Evolutionary conservation across 441 rosid genomes (phyloP), one percentile per base, ranked within the genome.

Genomic region (Corymbia citriodora): DNA sequence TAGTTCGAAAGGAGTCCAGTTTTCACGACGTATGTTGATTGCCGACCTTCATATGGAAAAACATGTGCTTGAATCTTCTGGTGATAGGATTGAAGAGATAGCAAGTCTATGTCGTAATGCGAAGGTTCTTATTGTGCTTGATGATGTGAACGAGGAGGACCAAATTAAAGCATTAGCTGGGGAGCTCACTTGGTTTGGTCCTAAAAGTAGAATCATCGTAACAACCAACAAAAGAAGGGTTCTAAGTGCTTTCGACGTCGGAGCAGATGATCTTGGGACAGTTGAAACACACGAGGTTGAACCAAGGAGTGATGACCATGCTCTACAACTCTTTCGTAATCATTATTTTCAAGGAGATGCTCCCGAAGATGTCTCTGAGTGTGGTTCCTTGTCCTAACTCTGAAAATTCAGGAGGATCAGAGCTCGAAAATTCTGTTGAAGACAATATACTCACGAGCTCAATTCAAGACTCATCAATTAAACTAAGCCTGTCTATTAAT

Each of bases 261-360:
- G 0, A 29, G 68, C 14, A 5, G 18, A 0, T 11, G 3, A 25
- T 59, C 14, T 3, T 25, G 1, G 1, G n/a, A 25, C 15, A 11
- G 65, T 63, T 13, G 9, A 63, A 7, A 9, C 6, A 13, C 0
- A 63, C 33, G 0, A 29, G 0, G 8, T 63, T 29, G 33, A 63
- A 13, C 70, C 70, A 29, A 29, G 29, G 70, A 29, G 70, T 1
- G 2, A 3, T 29, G 17, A 7, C 4, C 9, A 29, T 13, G 70
- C 70, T 14, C 31, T 3, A 5, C 31, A 27, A 61, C 68, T 61
- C 70, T 61, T 61, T 61, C 68, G 17, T 0, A n/a, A 61, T n/a
- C 68, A 27, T 27, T 31, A 8, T 61, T 61, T 61, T 12, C 16
- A 6, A 61, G 31, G 31, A 31, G 31, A 6, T 61, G 16, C 68